Evolutionary conservation across 345 rosid genomes (phyloP).

Genomic region (Pelargonium nanum): DNA sequence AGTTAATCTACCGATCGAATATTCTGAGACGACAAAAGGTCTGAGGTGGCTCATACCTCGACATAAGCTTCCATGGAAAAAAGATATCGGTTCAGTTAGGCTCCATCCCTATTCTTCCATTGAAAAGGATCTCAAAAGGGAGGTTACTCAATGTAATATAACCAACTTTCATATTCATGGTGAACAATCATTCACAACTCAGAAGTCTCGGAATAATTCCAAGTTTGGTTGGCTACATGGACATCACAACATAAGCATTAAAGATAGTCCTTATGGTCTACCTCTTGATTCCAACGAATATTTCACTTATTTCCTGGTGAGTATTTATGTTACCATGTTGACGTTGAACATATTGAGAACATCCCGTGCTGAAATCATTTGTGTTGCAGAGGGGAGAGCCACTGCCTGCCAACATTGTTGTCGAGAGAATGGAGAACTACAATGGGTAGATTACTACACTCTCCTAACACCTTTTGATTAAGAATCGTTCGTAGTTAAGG

Average conservation of each 20-base stretch:
- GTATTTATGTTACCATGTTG: constrained; percentile 13
- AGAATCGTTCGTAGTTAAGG: neutral
- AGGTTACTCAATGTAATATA: neutral
- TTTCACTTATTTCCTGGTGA: constrained; percentile 36
- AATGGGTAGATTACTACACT: constrained; percentile 21
- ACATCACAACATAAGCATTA: constrained; percentile 21
- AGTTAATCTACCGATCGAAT: constrained; percentile 33
- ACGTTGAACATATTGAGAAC: neutral
- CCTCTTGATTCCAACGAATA: constrained; percentile 35
- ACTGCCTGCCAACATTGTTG: constrained; percentile 30
- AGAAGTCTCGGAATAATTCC: constrained; percentile 1
- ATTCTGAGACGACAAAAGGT: constrained; percentile 47
- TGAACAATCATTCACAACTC: constrained; percentile 7
- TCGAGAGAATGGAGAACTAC: constrained; percentile 34
- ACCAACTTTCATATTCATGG: neutral
- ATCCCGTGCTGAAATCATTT: neutral
- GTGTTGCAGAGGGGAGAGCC: constrained; percentile 48
- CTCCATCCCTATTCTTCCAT: constrained; percentile 21
- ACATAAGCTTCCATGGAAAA: constrained; percentile 47
- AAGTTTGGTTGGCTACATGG: constrained; percentile 15
- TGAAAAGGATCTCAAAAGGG: constrained; percentile 5
- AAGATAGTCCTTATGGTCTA: constrained; percentile 27
- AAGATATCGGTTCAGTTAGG: constrained; percentile 13
- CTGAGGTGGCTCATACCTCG: constrained; percentile 52
- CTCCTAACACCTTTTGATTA: neutral